A percentile compares a stretch with the other conserved stretches of the same genome.
phyloP scores from a whole-genome alignment of 495 filamentous ascomycete genomes.

The Penicillium bialowiezense region DNA sequence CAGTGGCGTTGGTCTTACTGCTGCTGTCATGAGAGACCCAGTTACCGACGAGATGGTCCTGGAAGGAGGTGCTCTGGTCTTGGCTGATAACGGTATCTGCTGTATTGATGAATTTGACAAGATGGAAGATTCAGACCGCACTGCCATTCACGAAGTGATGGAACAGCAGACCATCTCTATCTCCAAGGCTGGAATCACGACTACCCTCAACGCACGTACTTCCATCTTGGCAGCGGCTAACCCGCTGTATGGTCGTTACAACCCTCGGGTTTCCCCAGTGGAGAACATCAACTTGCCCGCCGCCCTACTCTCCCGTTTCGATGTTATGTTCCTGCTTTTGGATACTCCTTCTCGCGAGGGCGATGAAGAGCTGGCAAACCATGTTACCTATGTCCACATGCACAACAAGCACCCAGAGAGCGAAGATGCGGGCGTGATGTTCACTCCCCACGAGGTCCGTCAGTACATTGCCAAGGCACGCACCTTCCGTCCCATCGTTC shows the following conservation, averaged over 20 bases:
- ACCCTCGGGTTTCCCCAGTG: constrained; percentile 91
- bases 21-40: constrained; percentile 96
- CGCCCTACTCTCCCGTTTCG: constrained; percentile 92
- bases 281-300: constrained; percentile 99
- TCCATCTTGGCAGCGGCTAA: constrained; percentile 98
- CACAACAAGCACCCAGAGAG: constrained; percentile 89
- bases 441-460: constrained; percentile 86
- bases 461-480: constrained; percentile 94
- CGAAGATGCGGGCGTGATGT: constrained; percentile 63
- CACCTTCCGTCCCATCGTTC: constrained; percentile 80
- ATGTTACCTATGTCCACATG: constrained; percentile 98
- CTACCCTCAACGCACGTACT: constrained; percentile 91
- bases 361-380: constrained; percentile 90
- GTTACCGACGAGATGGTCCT: constrained; percentile 99
- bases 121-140: constrained; percentile 96
- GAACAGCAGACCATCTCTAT: constrained; percentile 99
- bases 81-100: constrained; percentile 98
- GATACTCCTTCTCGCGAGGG: constrained; percentile 85
- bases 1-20: constrained; percentile 95
- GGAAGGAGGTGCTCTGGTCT: constrained; percentile 91
- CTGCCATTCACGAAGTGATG: constrained; percentile 99
- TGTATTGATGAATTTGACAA: constrained; percentile 99
- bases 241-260: constrained; percentile 96
- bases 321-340: constrained; percentile 93
- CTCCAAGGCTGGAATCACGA: constrained; percentile 96